Evolutionary conservation across 139 green algal genomes (phyloP).

Genomic region (Haematococcus lacustris): DNA sequence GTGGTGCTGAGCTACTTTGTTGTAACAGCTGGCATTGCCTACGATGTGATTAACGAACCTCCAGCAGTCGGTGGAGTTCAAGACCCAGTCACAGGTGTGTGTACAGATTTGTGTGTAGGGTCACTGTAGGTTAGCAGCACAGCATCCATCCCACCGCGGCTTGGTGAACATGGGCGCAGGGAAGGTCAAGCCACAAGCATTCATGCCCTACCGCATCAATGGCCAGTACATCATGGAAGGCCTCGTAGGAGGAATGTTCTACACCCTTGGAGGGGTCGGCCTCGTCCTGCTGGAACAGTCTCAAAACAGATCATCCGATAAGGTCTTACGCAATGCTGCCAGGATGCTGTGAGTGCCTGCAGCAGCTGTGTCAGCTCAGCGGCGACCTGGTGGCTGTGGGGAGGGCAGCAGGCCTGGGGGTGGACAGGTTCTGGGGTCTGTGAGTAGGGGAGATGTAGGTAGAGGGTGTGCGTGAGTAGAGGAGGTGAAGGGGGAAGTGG

Average conservation of each 20-base stretch:
- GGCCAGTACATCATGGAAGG: conserved; percentile 65
- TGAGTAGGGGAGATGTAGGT: too few species aligned
- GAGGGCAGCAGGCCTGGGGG: too few species aligned
- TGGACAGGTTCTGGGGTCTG: too few species aligned
- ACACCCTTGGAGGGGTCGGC: conserved; percentile 38
- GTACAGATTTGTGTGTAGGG: too few species aligned
- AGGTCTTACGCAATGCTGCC: not conserved
- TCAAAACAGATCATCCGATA: not conserved
- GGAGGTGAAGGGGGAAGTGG: too few species aligned
- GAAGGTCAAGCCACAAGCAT: conserved; percentile 34
- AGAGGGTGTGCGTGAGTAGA: too few species aligned
- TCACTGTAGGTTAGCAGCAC: too few species aligned
- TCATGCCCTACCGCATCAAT: conserved; percentile 56
- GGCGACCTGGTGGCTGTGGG: too few species aligned
- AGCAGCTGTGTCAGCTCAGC: too few species aligned
- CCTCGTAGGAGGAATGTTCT: conserved; percentile 53
- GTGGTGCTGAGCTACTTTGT: conserved; percentile 42
- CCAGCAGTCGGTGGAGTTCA: conserved; percentile 24
- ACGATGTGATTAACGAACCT: conserved; percentile 45
- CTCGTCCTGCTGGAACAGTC: not conserved
- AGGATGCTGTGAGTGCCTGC: not conserved
- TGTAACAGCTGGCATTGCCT: conserved; percentile 37
- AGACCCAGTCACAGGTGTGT: conserved; percentile 29
- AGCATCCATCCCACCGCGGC: too few species aligned
- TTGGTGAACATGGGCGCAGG: too few species aligned